Percentiles rank a stretch among this genome's conserved stretches.
These are phyloP conservation scores for Clathrus columnatus DNA, from an alignment of 768 basidiomycete species.

Conservation along the genomic window DNA sequence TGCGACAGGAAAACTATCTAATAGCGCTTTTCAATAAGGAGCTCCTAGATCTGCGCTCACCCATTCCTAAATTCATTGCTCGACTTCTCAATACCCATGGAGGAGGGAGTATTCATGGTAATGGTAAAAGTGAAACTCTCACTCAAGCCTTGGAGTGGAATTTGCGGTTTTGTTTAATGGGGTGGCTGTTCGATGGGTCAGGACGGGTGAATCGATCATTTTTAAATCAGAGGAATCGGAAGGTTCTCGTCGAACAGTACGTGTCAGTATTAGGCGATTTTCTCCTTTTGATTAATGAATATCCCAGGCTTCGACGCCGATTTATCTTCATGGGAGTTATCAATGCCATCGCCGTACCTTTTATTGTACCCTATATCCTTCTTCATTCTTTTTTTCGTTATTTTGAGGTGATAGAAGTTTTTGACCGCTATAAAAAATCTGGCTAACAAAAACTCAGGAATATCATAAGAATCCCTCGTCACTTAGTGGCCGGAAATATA, in stretches of 20 bases:
- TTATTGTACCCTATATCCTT: slow-evolving; percentile 91
- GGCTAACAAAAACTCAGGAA: slow-evolving; percentile 78
- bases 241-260: slow-evolving; percentile 75
- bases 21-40: slow-evolving; percentile 98
- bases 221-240: slow-evolving; percentile 73
- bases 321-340: slow-evolving; percentile 96
- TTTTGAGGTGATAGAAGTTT: slow-evolving; percentile 93
- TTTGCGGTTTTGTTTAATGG: slow-evolving; percentile 88
- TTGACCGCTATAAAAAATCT: slow-evolving; percentile 13
- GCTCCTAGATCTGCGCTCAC: slow-evolving; percentile 77
- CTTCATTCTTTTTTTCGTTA: slow-evolving; percentile 99
- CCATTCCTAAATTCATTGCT: slow-evolving; percentile 55
- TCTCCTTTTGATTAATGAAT: slow-evolving; percentile 2
- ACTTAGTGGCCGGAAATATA: slow-evolving; percentile 87
- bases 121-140: slow-evolving; percentile 67
- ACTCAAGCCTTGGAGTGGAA: slow-evolving; percentile 98
- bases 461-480: slow-evolving; percentile 98
- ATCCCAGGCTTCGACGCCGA: slow-evolving; percentile 60
- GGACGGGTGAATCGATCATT: slow-evolving; percentile 90
- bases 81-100: slow-evolving; percentile 34
- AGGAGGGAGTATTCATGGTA: slow-evolving; percentile 22
- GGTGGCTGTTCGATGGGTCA: slow-evolving; percentile 85
- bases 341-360: slow-evolving; percentile 92
- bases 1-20: slow-evolving; percentile 97
- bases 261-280: slow-evolving; percentile 20